These are phyloP conservation scores for Fistulinella cinereoalba DNA, from an alignment of 1,284 basidiomycete genomes.

Conservation along the genomic window DNA sequence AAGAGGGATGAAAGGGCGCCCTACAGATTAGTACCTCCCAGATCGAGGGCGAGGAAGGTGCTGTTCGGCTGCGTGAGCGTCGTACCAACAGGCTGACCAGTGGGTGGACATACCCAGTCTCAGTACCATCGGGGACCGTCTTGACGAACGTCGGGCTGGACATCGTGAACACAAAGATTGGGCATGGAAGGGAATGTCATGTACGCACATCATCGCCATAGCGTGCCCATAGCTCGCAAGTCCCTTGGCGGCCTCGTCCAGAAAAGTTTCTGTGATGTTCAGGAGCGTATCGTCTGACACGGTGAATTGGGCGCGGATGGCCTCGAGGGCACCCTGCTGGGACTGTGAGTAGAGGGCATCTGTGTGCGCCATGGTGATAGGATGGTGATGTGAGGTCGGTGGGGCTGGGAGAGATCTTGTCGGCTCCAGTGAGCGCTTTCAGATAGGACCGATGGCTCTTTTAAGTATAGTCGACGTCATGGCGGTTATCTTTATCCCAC, in stretches of 20 bases:
- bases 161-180: slow-evolving; percentile 10
- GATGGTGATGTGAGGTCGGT: background rate
- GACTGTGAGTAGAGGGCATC: slow-evolving; percentile 10
- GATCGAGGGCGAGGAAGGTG: slow-evolving; percentile 90
- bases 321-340: slow-evolving; percentile 36
- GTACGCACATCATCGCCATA: slow-evolving; percentile 84
- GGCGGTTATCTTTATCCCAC: too few species aligned
- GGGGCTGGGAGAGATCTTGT: background rate
- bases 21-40: slow-evolving; percentile 93
- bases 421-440: background rate
- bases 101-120: slow-evolving; percentile 71
- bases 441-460: background rate
- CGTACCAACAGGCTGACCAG: slow-evolving; percentile 1
- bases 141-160: slow-evolving; percentile 85
- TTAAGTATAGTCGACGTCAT: background rate
- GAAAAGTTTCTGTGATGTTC: slow-evolving; percentile 74
- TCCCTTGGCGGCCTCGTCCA: slow-evolving; percentile 74
- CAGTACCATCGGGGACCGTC: slow-evolving; percentile 85
- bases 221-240: slow-evolving; percentile 68
- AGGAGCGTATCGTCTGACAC: slow-evolving; percentile 60
- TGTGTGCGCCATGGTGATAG: slow-evolving; percentile 18
- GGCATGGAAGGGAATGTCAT: background rate
- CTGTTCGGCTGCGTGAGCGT: slow-evolving; percentile 32
- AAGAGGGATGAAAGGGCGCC: slow-evolving; percentile 33
- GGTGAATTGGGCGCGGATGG: slow-evolving; percentile 68